phyloP scores from a whole-genome alignment of 305 asterid genomes.

The Fraxinus platypoda region DNA sequence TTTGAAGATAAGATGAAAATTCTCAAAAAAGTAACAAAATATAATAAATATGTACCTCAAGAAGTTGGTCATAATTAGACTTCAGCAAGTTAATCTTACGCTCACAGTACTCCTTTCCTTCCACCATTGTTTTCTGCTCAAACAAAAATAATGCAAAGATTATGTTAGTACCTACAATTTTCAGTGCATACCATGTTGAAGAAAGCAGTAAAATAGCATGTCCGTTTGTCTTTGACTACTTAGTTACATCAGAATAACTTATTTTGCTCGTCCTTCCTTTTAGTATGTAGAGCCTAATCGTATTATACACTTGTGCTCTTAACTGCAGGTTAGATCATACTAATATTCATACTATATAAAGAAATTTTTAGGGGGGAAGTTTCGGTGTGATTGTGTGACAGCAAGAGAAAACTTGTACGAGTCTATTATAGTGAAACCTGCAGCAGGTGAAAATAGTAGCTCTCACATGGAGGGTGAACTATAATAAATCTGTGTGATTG shows the following conservation, averaged over 20 bases:
- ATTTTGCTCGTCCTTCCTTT: neutral
- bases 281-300: neutral
- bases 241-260: neutral
- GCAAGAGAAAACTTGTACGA: neutral
- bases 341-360: neutral
- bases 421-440: neutral
- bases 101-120: slow-evolving; percentile 92
- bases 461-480: neutral
- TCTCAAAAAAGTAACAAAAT: slow-evolving; percentile 1
- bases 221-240: neutral
- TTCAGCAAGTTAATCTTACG: slow-evolving; percentile 81
- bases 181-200: slow-evolving; percentile 3
- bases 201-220: neutral
- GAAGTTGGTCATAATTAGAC: slow-evolving; percentile 91
- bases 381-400: neutral
- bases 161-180: slow-evolving; percentile 3
- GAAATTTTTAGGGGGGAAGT: neutral
- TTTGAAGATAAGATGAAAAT: neutral
- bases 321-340: neutral
- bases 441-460: neutral
- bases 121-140: slow-evolving; percentile 78
- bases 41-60: slow-evolving; percentile 61
- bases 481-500: neutral
- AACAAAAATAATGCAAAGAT: slow-evolving; percentile 9
- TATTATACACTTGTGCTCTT: neutral